phyloP scores from a whole-genome alignment of 1,284 basidiomycete species.

The Macrocybe sp. region DNA sequence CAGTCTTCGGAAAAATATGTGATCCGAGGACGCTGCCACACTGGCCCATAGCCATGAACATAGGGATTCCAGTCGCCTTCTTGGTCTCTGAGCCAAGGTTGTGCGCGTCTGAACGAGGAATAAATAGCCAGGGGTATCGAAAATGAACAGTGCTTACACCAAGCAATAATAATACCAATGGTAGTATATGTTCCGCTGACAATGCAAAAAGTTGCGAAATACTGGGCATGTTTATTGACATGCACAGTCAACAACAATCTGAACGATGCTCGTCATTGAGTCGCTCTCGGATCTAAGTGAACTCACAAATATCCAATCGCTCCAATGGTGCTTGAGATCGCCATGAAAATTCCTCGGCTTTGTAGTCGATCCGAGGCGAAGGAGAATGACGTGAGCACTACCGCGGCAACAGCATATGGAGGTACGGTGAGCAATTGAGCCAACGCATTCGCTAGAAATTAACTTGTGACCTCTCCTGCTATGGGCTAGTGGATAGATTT shows the following conservation, averaged over 20 bases:
- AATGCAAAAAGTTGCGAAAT: conserved; percentile 68
- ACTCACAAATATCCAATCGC: conserved; percentile 64
- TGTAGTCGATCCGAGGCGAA: conserved; percentile 71
- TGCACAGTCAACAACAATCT: conserved; percentile 48
- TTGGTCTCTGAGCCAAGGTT: conserved; percentile 78
- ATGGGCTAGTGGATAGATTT: neutral
- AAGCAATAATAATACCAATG: conserved; percentile 63
- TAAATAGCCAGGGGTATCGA: neutral
- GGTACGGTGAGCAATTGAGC: conserved; percentile 77
- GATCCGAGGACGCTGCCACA: conserved; percentile 68
- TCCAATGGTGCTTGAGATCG: conserved; percentile 41
- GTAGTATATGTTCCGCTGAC: conserved; percentile 65
- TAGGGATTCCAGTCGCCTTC: conserved; percentile 67
- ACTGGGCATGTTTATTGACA: conserved; percentile 46
- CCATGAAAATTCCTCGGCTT: conserved; percentile 61
- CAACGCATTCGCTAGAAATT: conserved; percentile 25
- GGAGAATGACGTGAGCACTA: conserved; percentile 60
- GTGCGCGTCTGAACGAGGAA: conserved; percentile 46
- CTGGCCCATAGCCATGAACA: conserved; percentile 75
- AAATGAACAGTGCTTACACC: conserved; percentile 47
- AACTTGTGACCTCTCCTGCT: neutral
- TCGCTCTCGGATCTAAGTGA: neutral
- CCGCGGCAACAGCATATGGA: conserved; percentile 71
- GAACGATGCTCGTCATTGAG: neutral
- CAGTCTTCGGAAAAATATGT: conserved; percentile 60